These are phyloP conservation scores for Crassisporium funariophilum DNA, from an alignment of 768 basidiomycete species.

Conservation along the genomic window DNA sequence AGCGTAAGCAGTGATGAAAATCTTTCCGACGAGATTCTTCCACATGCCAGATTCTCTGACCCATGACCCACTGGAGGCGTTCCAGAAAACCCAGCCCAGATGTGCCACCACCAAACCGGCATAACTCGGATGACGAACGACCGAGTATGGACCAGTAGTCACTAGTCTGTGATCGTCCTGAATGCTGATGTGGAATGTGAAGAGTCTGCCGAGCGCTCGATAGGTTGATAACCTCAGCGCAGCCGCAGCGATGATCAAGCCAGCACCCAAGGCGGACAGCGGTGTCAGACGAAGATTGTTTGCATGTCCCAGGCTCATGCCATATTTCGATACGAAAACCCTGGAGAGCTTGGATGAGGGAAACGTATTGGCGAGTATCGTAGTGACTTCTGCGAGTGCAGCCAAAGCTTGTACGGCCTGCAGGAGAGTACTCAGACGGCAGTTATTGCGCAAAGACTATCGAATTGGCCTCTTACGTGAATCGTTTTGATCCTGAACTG, in stretches of 20 bases:
- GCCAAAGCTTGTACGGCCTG: conserved; percentile 9
- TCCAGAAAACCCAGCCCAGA: background rate
- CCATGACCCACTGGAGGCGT: conserved; percentile 42
- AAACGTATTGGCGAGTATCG: conserved; percentile 13
- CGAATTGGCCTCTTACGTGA: background rate
- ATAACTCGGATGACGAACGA: background rate
- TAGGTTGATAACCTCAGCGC: background rate
- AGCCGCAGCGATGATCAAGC: background rate
- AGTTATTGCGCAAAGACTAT: background rate
- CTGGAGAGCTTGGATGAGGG: conserved; percentile 48
- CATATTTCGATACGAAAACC: conserved; percentile 35
- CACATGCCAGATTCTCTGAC: conserved; percentile 41
- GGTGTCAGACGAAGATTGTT: background rate
- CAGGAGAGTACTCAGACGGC: background rate
- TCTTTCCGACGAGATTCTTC: conserved; percentile 29
- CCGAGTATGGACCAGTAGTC: conserved; percentile 5
- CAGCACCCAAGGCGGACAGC: background rate
- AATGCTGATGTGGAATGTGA: conserved; percentile 4
- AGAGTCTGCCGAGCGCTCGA: conserved; percentile 1
- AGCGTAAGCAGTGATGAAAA: conserved; percentile 22
- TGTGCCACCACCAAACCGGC: background rate
- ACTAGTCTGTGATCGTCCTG: conserved; percentile 10
- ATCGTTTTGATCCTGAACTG: background rate
- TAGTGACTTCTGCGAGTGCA: conserved; percentile 9
- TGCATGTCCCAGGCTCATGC: conserved; percentile 17